phyloP scores from a whole-genome alignment of 2,329 filamentous ascomycete genomes.

The Aspergillus costaricaensis region DNA sequence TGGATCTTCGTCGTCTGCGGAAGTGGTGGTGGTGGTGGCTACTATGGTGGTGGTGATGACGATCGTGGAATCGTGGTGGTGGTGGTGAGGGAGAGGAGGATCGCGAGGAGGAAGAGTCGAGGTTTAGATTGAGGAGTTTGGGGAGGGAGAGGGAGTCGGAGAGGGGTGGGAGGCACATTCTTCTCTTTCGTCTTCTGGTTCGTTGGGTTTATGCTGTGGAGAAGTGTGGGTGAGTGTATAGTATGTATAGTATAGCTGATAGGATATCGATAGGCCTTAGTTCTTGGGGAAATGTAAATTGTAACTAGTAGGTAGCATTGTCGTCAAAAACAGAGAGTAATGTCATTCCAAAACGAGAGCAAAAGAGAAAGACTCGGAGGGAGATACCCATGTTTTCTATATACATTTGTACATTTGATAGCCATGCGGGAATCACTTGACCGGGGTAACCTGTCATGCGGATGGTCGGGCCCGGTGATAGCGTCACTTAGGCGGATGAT shows the following conservation, averaged over 20 bases:
- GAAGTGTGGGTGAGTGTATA: no score
- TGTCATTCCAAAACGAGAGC: neutral
- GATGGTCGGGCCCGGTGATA: slow-evolving; percentile 19
- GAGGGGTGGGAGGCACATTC: neutral
- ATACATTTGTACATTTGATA: neutral
- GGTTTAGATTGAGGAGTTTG: neutral
- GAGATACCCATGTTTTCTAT: neutral
- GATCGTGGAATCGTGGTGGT: no score
- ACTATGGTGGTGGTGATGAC: no score
- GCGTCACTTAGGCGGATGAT: neutral
- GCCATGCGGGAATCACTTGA: slow-evolving; percentile 17
- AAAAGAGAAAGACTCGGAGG: neutral
- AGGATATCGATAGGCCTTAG: no score
- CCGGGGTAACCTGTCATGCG: slow-evolving; percentile 6
- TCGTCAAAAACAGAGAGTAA: no score
- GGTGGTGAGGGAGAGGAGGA: neutral
- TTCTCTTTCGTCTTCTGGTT: neutral
- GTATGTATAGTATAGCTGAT: no score
- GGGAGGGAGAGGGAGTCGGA: neutral
- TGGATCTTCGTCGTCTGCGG: no score
- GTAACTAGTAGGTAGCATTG: no score
- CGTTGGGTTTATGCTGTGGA: neutral
- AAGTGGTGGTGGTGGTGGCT: no score
- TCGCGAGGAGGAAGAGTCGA: neutral
- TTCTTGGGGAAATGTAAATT: no score